Conservation (phyloP, 2,329 filamentous ascomycete species). For the Fusarium camptoceras region DNA sequence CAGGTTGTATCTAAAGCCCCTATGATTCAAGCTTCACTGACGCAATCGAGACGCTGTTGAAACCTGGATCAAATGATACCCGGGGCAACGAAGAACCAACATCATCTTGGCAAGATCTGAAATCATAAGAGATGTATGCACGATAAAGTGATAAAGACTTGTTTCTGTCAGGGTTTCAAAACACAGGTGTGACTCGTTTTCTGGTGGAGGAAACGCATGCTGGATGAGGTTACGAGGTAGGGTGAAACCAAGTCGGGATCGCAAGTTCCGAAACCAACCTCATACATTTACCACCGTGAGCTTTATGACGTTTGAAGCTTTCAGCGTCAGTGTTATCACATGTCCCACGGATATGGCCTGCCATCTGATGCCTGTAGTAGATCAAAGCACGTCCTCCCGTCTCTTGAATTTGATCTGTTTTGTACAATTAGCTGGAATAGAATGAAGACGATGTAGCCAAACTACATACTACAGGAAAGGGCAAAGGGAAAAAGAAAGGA, state of each 20-base stretch:
- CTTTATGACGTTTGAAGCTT: neutral
- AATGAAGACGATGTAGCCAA: neutral
- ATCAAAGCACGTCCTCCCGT: neutral
- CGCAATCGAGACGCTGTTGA: neutral
- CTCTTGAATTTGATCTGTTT: neutral
- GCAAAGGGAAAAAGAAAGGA: neutral
- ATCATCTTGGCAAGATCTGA: neutral
- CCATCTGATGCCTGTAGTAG: neutral
- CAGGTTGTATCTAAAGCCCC: too few species aligned
- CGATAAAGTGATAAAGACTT: neutral
- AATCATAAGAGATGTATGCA: neutral
- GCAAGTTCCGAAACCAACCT: constrained; percentile 12
- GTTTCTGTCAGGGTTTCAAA: constrained; percentile 1
- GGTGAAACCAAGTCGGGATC: neutral
- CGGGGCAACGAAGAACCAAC: neutral
- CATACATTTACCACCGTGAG: neutral
- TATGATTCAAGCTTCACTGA: neutral
- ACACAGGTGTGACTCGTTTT: neutral
- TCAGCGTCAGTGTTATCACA: neutral
- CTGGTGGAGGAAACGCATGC: neutral
- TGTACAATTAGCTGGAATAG: neutral
- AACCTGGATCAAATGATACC: neutral
- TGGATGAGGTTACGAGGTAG: neutral
- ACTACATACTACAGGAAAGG: neutral
- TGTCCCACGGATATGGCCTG: neutral